Percentiles rank a stretch among this genome's conserved stretches.
These are phyloP conservation scores for Cutaneotrichosporon arboriforme DNA, from an alignment of 1,284 basidiomycete genomes.

Conservation along the genomic window DNA sequence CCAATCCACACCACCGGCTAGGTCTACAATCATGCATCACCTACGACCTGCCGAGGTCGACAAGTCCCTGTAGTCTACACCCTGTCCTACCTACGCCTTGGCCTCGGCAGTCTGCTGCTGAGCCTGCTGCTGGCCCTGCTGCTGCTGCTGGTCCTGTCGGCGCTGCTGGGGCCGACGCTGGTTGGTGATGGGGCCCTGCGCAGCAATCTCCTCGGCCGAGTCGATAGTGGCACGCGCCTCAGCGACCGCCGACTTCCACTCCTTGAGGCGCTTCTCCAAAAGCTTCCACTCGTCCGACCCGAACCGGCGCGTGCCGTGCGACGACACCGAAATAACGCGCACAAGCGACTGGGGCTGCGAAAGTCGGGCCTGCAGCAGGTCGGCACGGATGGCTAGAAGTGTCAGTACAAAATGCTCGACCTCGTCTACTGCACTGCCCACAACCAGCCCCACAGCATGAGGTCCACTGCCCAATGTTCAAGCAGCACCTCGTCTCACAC, in stretches of 20 bases:
- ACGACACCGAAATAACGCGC: conserved; percentile 68
- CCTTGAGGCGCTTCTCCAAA: conserved; percentile 68
- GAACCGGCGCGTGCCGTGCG: conserved; percentile 58
- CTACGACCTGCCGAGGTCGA: too few relatives aligned
- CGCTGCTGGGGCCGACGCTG: conserved; percentile 24
- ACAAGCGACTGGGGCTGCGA: conserved; percentile 74
- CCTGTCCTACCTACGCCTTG: background rate
- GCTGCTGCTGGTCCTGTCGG: conserved; percentile 11
- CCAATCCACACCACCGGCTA: too few relatives aligned
- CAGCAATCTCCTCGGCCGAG: conserved; percentile 35
- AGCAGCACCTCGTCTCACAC: too few relatives aligned
- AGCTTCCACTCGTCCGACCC: conserved; percentile 74
- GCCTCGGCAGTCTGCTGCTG: conserved; percentile 9
- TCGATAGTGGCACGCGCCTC: conserved; percentile 41
- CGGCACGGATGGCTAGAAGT: conserved; percentile 71
- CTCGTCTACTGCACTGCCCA: conserved; percentile 2
- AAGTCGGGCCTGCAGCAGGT: conserved; percentile 75
- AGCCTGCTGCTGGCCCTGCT: conserved; percentile 22
- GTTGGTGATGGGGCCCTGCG: conserved; percentile 21
- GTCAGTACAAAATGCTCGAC: background rate
- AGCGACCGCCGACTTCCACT: conserved; percentile 61
- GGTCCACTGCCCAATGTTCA: too few relatives aligned
- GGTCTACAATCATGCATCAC: too few relatives aligned
- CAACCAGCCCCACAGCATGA: too few relatives aligned
- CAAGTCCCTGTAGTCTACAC: background rate